These are phyloP conservation scores for Raffaelea albimanens DNA, from an alignment of 2,329 filamentous ascomycete genomes.

Conservation along the genomic window DNA sequence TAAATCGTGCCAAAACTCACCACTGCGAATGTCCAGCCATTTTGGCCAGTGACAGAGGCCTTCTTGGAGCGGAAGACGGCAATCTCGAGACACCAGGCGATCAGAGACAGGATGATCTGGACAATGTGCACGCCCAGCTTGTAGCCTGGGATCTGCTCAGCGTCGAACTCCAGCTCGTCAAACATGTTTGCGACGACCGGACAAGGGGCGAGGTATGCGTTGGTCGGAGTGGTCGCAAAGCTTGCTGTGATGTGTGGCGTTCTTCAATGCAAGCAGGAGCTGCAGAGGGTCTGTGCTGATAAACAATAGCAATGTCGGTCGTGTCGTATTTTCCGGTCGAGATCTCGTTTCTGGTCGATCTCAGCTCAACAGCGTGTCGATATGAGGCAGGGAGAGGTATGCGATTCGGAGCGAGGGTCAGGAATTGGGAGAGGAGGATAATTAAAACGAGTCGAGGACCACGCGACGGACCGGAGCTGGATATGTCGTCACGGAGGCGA, in stretches of 20 bases:
- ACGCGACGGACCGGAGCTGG: no score
- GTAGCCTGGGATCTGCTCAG: slow-evolving; percentile 42
- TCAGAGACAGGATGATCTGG: slow-evolving; percentile 44
- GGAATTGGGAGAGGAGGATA: no score
- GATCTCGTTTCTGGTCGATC: no score
- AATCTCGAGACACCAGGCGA: slow-evolving; percentile 51
- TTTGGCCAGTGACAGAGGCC: slow-evolving; percentile 43
- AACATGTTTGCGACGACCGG: slow-evolving; percentile 23
- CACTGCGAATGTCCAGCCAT: slow-evolving; percentile 55
- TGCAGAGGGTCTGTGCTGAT: background rate
- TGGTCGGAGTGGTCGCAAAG: background rate
- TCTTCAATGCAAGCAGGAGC: background rate
- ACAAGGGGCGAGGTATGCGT: background rate
- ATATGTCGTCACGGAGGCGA: no score
- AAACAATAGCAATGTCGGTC: background rate
- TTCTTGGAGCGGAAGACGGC: slow-evolving; percentile 42
- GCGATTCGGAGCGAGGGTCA: no score
- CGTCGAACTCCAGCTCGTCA: slow-evolving; percentile 40
- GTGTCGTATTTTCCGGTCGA: no score
- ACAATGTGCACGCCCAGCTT: slow-evolving; percentile 49
- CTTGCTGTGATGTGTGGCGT: background rate
- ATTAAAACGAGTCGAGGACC: no score
- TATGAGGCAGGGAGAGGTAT: no score
- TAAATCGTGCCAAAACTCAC: slow-evolving; percentile 38
- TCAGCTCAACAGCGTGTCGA: no score